Evolutionary conservation across 2,329 filamentous ascomycete genomes (phyloP).

Genomic region (Botrytis porri): DNA sequence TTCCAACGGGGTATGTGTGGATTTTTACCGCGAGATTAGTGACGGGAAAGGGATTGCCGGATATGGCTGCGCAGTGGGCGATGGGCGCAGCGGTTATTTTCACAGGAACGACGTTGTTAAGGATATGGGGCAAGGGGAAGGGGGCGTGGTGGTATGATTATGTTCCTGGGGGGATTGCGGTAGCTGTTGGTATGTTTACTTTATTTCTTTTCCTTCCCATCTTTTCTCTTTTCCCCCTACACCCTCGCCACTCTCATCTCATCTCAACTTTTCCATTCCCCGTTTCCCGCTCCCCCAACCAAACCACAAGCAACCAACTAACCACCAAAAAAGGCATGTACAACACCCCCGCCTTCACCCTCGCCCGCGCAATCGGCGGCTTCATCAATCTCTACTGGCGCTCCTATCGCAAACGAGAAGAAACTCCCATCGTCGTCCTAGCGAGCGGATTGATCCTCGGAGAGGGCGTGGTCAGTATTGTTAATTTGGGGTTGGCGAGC

Average conservation of each 20-base stretch:
- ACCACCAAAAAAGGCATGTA: constrained; percentile 69
- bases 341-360: constrained; percentile 92
- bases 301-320: neutral
- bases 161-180: constrained; percentile 90
- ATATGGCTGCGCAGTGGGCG: constrained; percentile 79
- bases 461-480: constrained; percentile 87
- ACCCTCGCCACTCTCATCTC: neutral
- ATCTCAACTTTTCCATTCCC: too few species aligned
- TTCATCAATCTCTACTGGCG: constrained; percentile 76
- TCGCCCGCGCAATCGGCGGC: constrained; percentile 82
- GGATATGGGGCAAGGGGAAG: constrained; percentile 54
- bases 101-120: constrained; percentile 63
- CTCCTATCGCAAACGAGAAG: constrained; percentile 49
- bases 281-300: neutral
- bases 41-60: constrained; percentile 82
- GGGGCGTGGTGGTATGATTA: constrained; percentile 63
- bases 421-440: constrained; percentile 82
- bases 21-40: constrained; percentile 93
- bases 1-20: constrained; percentile 95
- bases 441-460: constrained; percentile 88
- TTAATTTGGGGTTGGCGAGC: constrained; percentile 81
- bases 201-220: constrained; percentile 11
- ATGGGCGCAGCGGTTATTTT: constrained; percentile 73
- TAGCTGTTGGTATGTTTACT: constrained; percentile 71
- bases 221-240: neutral